These are phyloP conservation scores for Rhodotorula sp. DNA, from an alignment of 1,284 basidiomycete species.

Conservation along the genomic window DNA sequence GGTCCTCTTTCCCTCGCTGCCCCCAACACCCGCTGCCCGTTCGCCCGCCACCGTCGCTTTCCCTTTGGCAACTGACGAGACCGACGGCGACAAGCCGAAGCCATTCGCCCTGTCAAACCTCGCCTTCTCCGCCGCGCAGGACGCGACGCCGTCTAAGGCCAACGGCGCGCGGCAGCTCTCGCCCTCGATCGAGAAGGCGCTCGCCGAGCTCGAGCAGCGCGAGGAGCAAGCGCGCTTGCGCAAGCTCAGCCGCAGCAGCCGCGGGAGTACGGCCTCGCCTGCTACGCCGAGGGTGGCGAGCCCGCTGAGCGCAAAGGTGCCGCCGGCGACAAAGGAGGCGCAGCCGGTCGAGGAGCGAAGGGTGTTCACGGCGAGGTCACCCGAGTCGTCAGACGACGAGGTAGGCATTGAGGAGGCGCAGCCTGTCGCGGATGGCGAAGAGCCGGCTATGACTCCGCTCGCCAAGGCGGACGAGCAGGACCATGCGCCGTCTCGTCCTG, in stretches of 20 bases:
- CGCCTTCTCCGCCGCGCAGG: conserved; percentile 1
- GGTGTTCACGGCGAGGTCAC: conserved; percentile 12
- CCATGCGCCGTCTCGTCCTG: background rate
- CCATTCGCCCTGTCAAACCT: conserved; percentile 34
- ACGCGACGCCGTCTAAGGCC: background rate
- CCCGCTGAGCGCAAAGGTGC: background rate
- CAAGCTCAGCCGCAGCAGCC: conserved; percentile 12
- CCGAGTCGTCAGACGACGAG: background rate
- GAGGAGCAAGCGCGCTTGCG: conserved; percentile 20
- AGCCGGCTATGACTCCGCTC: no score
- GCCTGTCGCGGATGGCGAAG: background rate
- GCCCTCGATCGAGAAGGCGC: conserved; percentile 32
- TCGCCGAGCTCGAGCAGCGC: conserved; percentile 22
- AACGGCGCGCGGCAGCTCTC: conserved; percentile 14
- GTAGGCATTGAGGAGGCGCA: background rate
- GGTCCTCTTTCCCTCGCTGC: conserved; percentile 22
- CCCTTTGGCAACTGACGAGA: background rate
- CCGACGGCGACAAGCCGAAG: background rate
- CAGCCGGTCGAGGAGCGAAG: background rate
- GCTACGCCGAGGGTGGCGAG: background rate
- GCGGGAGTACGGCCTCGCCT: background rate
- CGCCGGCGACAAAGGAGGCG: background rate
- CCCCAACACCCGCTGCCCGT: background rate
- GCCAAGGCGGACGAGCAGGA: background rate
- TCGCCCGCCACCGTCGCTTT: background rate